Evolutionary conservation across 495 filamentous ascomycete species (phyloP), one percentile per base, ranked within the genome.

Genomic region (Penicillium crystallinum): DNA sequence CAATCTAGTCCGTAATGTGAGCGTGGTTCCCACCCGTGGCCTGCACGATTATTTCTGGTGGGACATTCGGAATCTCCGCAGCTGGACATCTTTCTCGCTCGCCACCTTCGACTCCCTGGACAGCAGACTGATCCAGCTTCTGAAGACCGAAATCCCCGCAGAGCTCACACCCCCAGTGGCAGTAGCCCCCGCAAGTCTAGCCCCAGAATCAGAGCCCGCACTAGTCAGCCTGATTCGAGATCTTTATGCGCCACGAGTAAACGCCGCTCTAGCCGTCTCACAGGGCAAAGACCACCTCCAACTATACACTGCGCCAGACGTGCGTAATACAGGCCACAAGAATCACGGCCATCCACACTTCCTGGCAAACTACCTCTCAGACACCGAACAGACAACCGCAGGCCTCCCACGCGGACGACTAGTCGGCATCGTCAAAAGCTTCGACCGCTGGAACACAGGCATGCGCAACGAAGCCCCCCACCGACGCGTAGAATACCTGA

Each of bases 401-500:
- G 87, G 87, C 39, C 81, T 85, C 55, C 81, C 83, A 0, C 85
- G 86, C 5, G 89, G 86, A 4, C 87, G 90, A 35, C 81, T 95
- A 22, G 89, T 96, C 34, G 91, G 91, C 6, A 80, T 96, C 6
- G 88, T 90, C 58, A 93, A 91, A 72, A 84, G 81, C 63, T 95
- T 90, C 65, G 87, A 95, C 62, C 82, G 87, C 36, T 96, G 92
- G 89, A 96, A 96, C 75, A 90, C 88, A 3, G 88, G 87, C 50
- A 92, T 95, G 89, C 88, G 90, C 62, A 84, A 83, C 53, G 89
- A 91, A 63, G 79, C 81, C 33, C 86, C 89, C 39, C 77, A 86
- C 66, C 83, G 87, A 54, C 82, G 89, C 23, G 87, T 95, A 48
- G 81, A 91, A 67, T 96, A 95, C 70, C 83, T 96, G 8, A 81